These are phyloP conservation scores for Fusarium buharicum DNA, from an alignment of 2,329 filamentous ascomycete genomes.

Conservation along the genomic window DNA sequence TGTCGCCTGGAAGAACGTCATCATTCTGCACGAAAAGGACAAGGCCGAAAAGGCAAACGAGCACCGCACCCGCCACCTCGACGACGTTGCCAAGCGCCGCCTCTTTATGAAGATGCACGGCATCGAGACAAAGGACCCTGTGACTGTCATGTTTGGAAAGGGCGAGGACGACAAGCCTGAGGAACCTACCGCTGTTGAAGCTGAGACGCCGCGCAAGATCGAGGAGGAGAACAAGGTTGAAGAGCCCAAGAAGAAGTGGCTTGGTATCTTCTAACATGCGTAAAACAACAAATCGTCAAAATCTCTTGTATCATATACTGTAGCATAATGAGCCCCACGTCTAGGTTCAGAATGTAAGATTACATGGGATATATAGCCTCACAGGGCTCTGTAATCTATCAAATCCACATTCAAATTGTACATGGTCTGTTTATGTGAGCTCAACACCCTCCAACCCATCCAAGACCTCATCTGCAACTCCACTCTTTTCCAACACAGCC, in stretches of 20 bases:
- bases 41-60: constrained; percentile 74
- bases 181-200: constrained; percentile 48
- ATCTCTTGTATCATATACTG: constrained; percentile 36
- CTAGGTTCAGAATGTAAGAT: constrained; percentile 33
- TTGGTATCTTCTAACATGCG: constrained; percentile 77
- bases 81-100: constrained; percentile 87
- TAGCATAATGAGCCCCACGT: constrained; percentile 26
- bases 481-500: constrained; percentile 78
- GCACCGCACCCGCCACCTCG: constrained; percentile 76
- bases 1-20: constrained; percentile 74
- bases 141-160: constrained; percentile 59
- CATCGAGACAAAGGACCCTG: constrained; percentile 70
- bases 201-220: constrained; percentile 47
- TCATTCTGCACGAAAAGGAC: constrained; percentile 80
- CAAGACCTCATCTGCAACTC: constrained; percentile 87
- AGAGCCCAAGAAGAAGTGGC: constrained; percentile 75
- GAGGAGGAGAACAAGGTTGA: constrained; percentile 47
- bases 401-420: constrained; percentile 1
- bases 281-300: constrained; percentile 15
- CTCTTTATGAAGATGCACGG: constrained; percentile 90
- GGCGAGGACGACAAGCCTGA: constrained; percentile 52
- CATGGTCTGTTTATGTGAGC: constrained; percentile 57
- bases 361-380: constrained; percentile 30
- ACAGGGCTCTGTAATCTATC: constrained; percentile 11
- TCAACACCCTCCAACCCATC: constrained; percentile 82